phyloP scores from a whole-genome alignment of 345 rosid species.

The Isatis tinctoria region DNA sequence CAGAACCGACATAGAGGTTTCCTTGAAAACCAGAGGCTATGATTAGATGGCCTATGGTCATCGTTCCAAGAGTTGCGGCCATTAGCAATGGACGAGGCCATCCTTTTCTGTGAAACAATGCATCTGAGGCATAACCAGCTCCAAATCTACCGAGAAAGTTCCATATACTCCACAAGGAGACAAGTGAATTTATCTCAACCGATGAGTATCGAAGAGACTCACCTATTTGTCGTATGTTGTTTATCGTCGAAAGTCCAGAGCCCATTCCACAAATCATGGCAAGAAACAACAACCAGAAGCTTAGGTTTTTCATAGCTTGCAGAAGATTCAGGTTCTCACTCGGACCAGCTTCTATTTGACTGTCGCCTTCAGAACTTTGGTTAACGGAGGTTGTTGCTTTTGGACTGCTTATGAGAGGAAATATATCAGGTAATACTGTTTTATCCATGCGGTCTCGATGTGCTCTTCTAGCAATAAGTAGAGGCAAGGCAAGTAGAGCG shows the following conservation, averaged over 20 bases:
- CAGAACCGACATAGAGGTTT: conserved; percentile 59
- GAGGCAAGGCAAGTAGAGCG: conserved; percentile 53
- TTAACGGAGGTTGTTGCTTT: conserved; percentile 27
- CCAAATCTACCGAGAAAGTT: conserved; percentile 88
- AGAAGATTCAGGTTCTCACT: conserved; percentile 35
- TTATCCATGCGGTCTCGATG: conserved; percentile 34
- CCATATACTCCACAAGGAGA: conserved; percentile 85
- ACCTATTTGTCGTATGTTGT: conserved; percentile 85
- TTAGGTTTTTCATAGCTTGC: conserved; percentile 46
- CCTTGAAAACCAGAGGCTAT: conserved; percentile 69
- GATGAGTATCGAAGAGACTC: conserved; percentile 71
- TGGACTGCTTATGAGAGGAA: conserved; percentile 25
- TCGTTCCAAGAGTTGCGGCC: conserved; percentile 54
- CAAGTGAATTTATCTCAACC: conserved; percentile 58
- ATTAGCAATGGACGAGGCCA: conserved; percentile 76
- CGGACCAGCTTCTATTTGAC: conserved; percentile 11
- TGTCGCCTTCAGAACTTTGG: conserved; percentile 9
- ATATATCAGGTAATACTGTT: neutral
- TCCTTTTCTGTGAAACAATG: conserved; percentile 56
- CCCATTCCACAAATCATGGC: conserved; percentile 88
- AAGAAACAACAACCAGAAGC: conserved; percentile 75
- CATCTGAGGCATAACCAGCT: conserved; percentile 73
- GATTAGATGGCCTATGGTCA: conserved; percentile 60
- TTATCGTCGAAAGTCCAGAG: conserved; percentile 72
- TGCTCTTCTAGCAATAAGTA: conserved; percentile 56